Conservation (phyloP, 768 basidiomycete species). For the Mycena rebaudengoi region DNA sequence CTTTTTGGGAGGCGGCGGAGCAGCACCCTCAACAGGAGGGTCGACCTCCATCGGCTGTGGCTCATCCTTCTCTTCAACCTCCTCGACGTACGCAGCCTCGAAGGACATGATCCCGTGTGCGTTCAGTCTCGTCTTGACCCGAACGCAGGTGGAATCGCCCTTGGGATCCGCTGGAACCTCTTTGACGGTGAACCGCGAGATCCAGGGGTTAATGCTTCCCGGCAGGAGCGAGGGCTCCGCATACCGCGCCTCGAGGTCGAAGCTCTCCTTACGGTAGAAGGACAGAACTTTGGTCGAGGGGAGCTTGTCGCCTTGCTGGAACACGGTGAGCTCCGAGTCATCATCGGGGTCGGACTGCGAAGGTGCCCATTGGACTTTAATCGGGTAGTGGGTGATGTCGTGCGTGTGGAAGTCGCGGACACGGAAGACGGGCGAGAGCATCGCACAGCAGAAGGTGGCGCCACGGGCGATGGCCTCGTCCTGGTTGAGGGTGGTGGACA, state of each 20-base stretch:
- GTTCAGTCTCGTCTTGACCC: slow-evolving; percentile 91
- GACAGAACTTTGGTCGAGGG: slow-evolving; percentile 97
- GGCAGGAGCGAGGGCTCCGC: slow-evolving; percentile 78
- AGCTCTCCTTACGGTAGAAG: slow-evolving; percentile 89
- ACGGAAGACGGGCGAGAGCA: slow-evolving; percentile 97
- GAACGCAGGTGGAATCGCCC: slow-evolving; percentile 83
- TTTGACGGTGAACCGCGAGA: slow-evolving; percentile 85
- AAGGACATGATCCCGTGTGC: slow-evolving; percentile 88
- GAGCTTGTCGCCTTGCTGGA: slow-evolving; percentile 83
- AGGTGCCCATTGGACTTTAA: slow-evolving; percentile 90
- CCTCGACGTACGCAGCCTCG: slow-evolving; percentile 86
- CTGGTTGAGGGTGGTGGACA: slow-evolving; percentile 94
- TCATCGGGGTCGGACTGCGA: slow-evolving; percentile 81
- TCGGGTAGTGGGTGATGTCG: slow-evolving; percentile 87
- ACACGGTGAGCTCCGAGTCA: slow-evolving; percentile 91
- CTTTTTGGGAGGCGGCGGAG: slow-evolving; percentile 74
- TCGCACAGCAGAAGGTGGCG: slow-evolving; percentile 96
- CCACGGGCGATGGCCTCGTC: slow-evolving; percentile 97
- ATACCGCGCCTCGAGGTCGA: slow-evolving; percentile 89
- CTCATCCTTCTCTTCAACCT: slow-evolving; percentile 82
- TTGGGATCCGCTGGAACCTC: slow-evolving; percentile 71
- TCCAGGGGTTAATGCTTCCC: slow-evolving; percentile 83
- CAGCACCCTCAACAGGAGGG: slow-evolving; percentile 44
- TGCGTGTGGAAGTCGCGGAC: slow-evolving; percentile 93
- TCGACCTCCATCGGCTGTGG: slow-evolving; percentile 74